Evolutionary conservation across 2,329 filamentous ascomycete species (phyloP), one percentile per base, ranked within the genome.

Genomic region (Sporothrix mexicana): DNA sequence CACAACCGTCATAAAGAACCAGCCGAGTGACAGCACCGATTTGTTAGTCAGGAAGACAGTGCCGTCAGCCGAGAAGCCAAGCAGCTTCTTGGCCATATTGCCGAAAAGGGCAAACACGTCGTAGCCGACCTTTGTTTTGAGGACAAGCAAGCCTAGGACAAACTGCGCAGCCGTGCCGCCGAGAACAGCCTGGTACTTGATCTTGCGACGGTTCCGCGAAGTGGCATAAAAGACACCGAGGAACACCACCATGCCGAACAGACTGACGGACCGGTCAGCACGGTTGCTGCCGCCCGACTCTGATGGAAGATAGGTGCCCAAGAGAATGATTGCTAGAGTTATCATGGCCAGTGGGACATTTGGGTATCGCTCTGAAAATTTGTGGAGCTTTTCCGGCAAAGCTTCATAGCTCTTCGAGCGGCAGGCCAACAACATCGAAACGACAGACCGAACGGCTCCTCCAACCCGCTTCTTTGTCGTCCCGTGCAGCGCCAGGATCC

Each of bases 101-200:
- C 93, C 94, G 77, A 97, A 88, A 84, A 97, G 97, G 81, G 89
- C 90, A 88, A 98, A 98, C 79, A 97, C 97, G 82, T 97, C 93
- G 83, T 90, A 74, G 73, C 94, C 95, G 53, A 89, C 93, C 53
- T 86, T 82, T 2, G 94, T 96, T 66, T 94, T 89, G 77, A 97
- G 85, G 66, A 97, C 95, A 78, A 98, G 97, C 13, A 97, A 86
- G 3, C 93, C 94, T 75, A 97, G 88, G 79, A 98, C 86, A 82
- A 95, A 98, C 81, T 98, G 95, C 12, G 91, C 86, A 57, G 97
- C 85, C 91, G 97, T 96, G 74, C 95, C 95, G 51, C 92, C 93
- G 74, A 97, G 93, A 77, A 98, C 92, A 1, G 92, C 93, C 78
- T 92, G 91, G 91, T 91, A 94, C 76, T 89, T 87, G 76, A 92